Conservation (phyloP, 106 monocot species). For the Vanilla planifolia region DNA sequence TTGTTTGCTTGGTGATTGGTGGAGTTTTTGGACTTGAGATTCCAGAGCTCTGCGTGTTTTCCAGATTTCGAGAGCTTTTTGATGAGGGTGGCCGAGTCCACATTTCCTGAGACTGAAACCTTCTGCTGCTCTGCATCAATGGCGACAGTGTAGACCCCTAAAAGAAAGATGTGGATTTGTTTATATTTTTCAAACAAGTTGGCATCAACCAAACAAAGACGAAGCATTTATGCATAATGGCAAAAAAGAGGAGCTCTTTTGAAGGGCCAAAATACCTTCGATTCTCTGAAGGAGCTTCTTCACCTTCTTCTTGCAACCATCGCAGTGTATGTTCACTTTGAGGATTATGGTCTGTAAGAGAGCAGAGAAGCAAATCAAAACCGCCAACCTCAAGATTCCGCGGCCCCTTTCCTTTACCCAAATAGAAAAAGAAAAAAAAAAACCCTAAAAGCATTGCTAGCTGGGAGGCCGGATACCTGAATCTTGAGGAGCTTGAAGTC, state of each 20-base stretch:
- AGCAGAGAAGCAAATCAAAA: not conserved
- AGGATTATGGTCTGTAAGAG: conserved; percentile 21
- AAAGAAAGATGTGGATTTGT: not conserved
- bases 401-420: not conserved
- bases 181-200: not conserved
- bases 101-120: conserved; percentile 63
- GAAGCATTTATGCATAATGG: not conserved
- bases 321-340: conserved; percentile 35
- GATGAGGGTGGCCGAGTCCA: conserved; percentile 53
- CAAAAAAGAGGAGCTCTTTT: not conserved
- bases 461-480: conserved; percentile 12
- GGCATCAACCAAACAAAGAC: not conserved
- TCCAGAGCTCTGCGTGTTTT: conserved; percentile 73
- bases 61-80: conserved; percentile 53
- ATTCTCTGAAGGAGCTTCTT: conserved; percentile 34
- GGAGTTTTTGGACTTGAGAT: conserved; percentile 18
- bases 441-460: not conserved
- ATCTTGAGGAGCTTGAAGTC: conserved; percentile 33
- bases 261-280: conserved; percentile 17
- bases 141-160: conserved; percentile 59
- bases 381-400: not conserved
- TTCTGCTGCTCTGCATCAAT: conserved; percentile 63
- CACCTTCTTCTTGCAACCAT: conserved; percentile 37
- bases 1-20: conserved; percentile 14
- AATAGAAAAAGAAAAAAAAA: not conserved